Evolutionary conservation across 441 rosid species (phyloP), one percentile per base, ranked within the genome.

Genomic region (Mallotus repandus): DNA sequence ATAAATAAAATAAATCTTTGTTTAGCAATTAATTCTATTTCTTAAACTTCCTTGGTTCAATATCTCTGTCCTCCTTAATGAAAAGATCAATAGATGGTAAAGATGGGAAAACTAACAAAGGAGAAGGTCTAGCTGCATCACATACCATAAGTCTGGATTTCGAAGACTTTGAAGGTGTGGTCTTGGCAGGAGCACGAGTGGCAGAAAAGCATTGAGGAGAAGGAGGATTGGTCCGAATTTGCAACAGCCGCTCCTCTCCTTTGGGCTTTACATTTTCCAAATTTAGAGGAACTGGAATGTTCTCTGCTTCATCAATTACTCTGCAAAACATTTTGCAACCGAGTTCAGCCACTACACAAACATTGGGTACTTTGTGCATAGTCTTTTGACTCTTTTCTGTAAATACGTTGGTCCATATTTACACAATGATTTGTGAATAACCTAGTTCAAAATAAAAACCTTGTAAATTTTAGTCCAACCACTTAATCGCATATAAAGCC

Each of bases 171-270:
- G 82, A 75, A 66, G 88, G 84, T 85, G 56, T 85, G 56, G 74
- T 69, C 79, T 80, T 76, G 58, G 35, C 35, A 41, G 89, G 79
- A 56, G 80, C 70, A 0, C 80, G 69, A 52, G 79, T 79, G 21
- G 86, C 89, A n/a, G 96, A 95, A 83, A 94, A 91, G 84, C 98
- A 91, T 75, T 92, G 99, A 58, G 98, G 98, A 64, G 99, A 89
- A 78, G 97, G 94, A 81, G 99, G 97, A 71, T 84, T 88, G 14
- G 93, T 91, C 74, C 91, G 83, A 72, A 89, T 89, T 66, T 86
- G 93, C 78, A 86, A 74, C 49, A 86, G 67, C 19, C 80, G 77
- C 22, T 84, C 86, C 43, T 85, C 84, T 78, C 85, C 87, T 79
- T 85, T 87, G 46, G 53, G 81, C 81, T 82, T 82, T 66, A 83